Percentiles rank a stretch among this genome's conserved stretches.
These are phyloP conservation scores for Curvularia spicifera DNA, from an alignment of 2,329 filamentous ascomycete genomes.

Conservation along the genomic window DNA sequence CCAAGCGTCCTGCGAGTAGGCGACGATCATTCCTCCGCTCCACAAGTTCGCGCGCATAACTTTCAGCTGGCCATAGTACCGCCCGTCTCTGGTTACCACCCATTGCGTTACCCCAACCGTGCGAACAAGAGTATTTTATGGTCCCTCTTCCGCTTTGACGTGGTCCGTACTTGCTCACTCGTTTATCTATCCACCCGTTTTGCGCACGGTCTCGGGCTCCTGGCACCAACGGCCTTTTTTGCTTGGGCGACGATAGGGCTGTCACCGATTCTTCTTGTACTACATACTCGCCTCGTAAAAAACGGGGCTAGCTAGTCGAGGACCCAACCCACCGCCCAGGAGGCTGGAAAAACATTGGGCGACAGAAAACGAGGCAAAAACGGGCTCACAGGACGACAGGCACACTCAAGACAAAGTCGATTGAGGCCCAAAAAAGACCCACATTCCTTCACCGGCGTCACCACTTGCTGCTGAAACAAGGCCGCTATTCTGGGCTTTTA, in stretches of 20 bases:
- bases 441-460: conserved; percentile 6
- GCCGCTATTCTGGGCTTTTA: not conserved
- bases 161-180: not conserved
- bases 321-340: conserved; percentile 3
- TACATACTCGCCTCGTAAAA: not conserved
- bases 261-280: conserved; percentile 2
- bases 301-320: conserved; percentile 4
- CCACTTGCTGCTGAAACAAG: not conserved
- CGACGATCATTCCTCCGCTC: conserved; percentile 28
- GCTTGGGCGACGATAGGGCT: conserved; percentile 6
- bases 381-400: not conserved
- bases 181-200: not conserved
- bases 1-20: conserved; percentile 4
- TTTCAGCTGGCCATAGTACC: conserved; percentile 16
- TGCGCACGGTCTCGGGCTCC: not conserved
- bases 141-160: not conserved
- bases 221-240: not conserved
- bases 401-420: not conserved
- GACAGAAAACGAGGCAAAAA: conserved; percentile 1
- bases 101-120: conserved; percentile 26
- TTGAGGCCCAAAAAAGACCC: conserved; percentile 12
- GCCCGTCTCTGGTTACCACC: conserved; percentile 4
- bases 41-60: conserved; percentile 37
- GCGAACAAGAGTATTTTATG: conserved; percentile 9
- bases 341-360: conserved; percentile 1